Evolutionary conservation across 2,329 filamentous ascomycete species (phyloP).

Genomic region (Trichoderma gracile): DNA sequence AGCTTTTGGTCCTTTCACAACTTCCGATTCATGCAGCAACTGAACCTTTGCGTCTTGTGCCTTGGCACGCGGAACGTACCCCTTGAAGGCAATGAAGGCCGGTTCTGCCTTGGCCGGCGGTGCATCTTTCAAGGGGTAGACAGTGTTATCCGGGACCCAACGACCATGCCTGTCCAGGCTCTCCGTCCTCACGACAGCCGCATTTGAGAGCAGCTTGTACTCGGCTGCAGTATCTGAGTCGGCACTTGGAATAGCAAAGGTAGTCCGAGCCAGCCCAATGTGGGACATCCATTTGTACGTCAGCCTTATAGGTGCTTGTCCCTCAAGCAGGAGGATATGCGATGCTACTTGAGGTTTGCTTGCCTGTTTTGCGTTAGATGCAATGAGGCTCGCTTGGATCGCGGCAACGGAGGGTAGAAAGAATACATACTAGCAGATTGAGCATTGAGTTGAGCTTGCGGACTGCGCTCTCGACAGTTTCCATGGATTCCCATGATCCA

Average conservation of each 20-base stretch:
- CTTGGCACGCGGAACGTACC: background rate
- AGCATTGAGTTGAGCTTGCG: conserved; percentile 25
- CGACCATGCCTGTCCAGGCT: conserved; percentile 13
- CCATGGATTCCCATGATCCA: conserved; percentile 27
- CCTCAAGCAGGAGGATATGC: conserved; percentile 33
- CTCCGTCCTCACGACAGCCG: conserved; percentile 31
- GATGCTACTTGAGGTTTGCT: conserved; percentile 14
- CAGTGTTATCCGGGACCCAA: conserved; percentile 22
- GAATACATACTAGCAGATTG: conserved; percentile 15
- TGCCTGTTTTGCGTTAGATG: conserved; percentile 27
- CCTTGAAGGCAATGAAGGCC: conserved; percentile 3
- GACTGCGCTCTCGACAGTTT: conserved; percentile 26
- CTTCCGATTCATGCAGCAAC: background rate
- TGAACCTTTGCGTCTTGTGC: background rate
- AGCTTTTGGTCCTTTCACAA: background rate
- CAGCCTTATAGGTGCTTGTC: conserved; percentile 18
- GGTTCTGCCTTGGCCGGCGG: background rate
- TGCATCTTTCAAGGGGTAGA: conserved; percentile 28
- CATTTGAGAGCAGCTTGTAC: conserved; percentile 28
- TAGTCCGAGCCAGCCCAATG: conserved; percentile 32
- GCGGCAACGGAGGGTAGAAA: background rate
- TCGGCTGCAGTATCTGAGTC: conserved; percentile 22
- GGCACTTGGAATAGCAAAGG: conserved; percentile 33
- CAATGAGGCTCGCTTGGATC: background rate
- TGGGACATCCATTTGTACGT: conserved; percentile 35